These are phyloP conservation scores for Lyophyllum semitale DNA, from an alignment of 768 basidiomycete species.

Conservation along the genomic window DNA sequence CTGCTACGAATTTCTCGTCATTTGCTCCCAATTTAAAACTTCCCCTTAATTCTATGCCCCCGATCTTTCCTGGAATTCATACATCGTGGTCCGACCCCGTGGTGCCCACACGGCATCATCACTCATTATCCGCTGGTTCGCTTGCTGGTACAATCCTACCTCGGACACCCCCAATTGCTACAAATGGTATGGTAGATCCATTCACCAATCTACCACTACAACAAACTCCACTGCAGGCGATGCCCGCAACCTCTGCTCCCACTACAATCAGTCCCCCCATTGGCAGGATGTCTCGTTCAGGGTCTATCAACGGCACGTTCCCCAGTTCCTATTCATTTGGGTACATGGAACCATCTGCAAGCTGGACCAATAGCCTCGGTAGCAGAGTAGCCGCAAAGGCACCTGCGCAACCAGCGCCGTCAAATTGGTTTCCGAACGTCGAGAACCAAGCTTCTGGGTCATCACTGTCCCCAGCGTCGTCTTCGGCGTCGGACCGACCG, in stretches of 20 bases:
- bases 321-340: slow-evolving; percentile 39
- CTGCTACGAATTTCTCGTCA: slow-evolving; percentile 21
- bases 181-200: slow-evolving; percentile 16
- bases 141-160: slow-evolving; percentile 23
- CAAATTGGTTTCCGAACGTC: slow-evolving; percentile 18
- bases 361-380: slow-evolving; percentile 18
- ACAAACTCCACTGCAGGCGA: slow-evolving; percentile 21
- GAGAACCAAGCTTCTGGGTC: slow-evolving; percentile 18
- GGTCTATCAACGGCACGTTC: slow-evolving; percentile 52
- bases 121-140: slow-evolving; percentile 43
- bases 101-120: slow-evolving; percentile 40
- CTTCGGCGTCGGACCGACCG: slow-evolving; percentile 28
- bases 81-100: slow-evolving; percentile 42
- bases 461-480: slow-evolving; percentile 24
- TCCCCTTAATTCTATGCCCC: slow-evolving; percentile 13
- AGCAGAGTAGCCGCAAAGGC: slow-evolving; percentile 5
- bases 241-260: slow-evolving; percentile 10
- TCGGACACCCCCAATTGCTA: slow-evolving; percentile 15
- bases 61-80: slow-evolving; percentile 32
- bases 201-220: slow-evolving; percentile 19
- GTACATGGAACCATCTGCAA: slow-evolving; percentile 30
- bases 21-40: slow-evolving; percentile 20
- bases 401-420: slow-evolving; percentile 8
- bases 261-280: slow-evolving; percentile 36
- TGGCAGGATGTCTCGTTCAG: slow-evolving; percentile 59